Evolutionary conservation across 2,329 filamentous ascomycete species (phyloP).

Genomic region (Blumeriella jaapii): DNA sequence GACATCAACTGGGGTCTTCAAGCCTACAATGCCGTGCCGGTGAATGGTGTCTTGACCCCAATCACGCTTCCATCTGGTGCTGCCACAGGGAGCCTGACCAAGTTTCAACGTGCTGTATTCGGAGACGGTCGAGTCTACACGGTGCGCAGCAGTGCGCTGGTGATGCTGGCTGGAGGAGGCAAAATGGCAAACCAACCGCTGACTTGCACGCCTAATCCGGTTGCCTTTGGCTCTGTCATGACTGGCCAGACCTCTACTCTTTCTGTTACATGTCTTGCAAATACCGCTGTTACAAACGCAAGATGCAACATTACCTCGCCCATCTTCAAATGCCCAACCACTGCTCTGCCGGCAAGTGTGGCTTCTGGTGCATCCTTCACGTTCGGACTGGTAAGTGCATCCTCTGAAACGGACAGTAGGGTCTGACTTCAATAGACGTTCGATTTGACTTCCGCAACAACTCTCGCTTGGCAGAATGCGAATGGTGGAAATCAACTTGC

Average conservation of each 20-base stretch:
- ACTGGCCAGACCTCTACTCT: slow-evolving; percentile 1
- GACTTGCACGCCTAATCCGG: slow-evolving; percentile 3
- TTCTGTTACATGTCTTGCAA: slow-evolving; percentile 1
- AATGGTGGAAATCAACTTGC: slow-evolving; percentile 1
- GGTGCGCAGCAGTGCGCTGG: neutral
- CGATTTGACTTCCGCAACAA: slow-evolving; percentile 2
- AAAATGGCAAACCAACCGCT: neutral
- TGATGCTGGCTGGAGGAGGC: slow-evolving; percentile 1
- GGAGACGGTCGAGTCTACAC: slow-evolving; percentile 32
- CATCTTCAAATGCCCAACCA: slow-evolving; percentile 2
- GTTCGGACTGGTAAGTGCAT: slow-evolving; percentile 3
- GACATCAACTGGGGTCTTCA: slow-evolving; percentile 30
- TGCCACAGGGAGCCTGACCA: slow-evolving; percentile 28
- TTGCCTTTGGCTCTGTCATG: slow-evolving; percentile 2
- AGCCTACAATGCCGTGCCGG: slow-evolving; percentile 31
- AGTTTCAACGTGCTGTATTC: slow-evolving; percentile 32
- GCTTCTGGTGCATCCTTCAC: slow-evolving; percentile 3
- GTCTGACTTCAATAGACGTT: slow-evolving; percentile 1
- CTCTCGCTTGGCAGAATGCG: slow-evolving; percentile 2
- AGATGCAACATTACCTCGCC: slow-evolving; percentile 2
- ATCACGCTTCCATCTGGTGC: slow-evolving; percentile 27
- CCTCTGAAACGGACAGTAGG: too few relatives aligned
- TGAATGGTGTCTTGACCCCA: slow-evolving; percentile 27
- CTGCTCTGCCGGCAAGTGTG: slow-evolving; percentile 1
- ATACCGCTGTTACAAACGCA: neutral